These are phyloP conservation scores for Leccinellum luteum DNA, from an alignment of 768 basidiomycete species.

Conservation along the genomic window DNA sequence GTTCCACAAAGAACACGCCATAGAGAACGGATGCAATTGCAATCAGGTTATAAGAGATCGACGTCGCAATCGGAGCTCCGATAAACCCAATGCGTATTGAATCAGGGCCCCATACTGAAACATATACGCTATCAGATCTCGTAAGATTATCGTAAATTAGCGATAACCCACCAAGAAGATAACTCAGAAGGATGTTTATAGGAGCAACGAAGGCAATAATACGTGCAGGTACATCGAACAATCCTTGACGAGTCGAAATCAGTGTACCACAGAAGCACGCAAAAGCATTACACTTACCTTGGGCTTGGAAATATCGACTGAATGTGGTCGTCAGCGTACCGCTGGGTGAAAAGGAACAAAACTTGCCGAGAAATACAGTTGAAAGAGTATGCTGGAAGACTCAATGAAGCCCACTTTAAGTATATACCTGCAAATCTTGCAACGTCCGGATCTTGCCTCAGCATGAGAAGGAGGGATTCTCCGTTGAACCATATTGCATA, in stretches of 20 bases:
- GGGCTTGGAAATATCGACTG: slow-evolving; percentile 65
- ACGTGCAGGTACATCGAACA: slow-evolving; percentile 83
- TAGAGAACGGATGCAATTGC: slow-evolving; percentile 58
- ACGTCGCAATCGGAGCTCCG: slow-evolving; percentile 88
- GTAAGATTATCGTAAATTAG: not conserved
- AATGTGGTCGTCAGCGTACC: slow-evolving; percentile 48
- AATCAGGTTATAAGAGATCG: slow-evolving; percentile 84
- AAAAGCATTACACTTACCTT: slow-evolving; percentile 51
- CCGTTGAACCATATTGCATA: slow-evolving; percentile 77
- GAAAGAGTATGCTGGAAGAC: slow-evolving; percentile 70
- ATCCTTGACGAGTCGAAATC: slow-evolving; percentile 41
- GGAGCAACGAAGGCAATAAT: slow-evolving; percentile 82
- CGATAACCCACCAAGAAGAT: slow-evolving; percentile 58
- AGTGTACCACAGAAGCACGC: slow-evolving; percentile 18
- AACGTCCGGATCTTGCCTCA: slow-evolving; percentile 80
- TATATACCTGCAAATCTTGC: slow-evolving; percentile 73
- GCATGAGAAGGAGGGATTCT: slow-evolving; percentile 67
- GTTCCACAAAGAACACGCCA: slow-evolving; percentile 58
- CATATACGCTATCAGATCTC: slow-evolving; percentile 43
- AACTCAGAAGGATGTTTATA: slow-evolving; percentile 80
- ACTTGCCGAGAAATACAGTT: slow-evolving; percentile 49
- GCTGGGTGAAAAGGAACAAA: slow-evolving; percentile 22
- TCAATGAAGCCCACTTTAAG: slow-evolving; percentile 69
- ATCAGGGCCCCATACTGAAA: slow-evolving; percentile 87
- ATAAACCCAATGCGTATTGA: slow-evolving; percentile 81